Evolutionary conservation across 2,329 filamentous ascomycete genomes (phyloP).

Genomic region (Hypoxylon sp.): DNA sequence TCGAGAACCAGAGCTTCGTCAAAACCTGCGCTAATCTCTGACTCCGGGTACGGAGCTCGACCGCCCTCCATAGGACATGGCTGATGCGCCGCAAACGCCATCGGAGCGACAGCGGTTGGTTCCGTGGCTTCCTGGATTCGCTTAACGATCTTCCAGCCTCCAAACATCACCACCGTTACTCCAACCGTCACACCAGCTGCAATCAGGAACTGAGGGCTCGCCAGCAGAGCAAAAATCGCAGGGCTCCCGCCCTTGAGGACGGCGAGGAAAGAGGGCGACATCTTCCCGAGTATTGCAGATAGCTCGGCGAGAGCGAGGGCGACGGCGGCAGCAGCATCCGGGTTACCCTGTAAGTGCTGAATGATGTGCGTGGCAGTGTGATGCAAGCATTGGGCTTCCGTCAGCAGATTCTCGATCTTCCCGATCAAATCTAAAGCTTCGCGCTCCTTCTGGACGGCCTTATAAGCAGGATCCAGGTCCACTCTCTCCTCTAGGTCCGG

Average conservation of each 20-base stretch:
- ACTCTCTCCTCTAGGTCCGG: conserved; percentile 69
- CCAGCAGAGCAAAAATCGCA: conserved; percentile 86
- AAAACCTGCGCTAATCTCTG: conserved; percentile 54
- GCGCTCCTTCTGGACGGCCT: conserved; percentile 70
- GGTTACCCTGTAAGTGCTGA: conserved; percentile 78
- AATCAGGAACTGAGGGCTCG: conserved; percentile 94
- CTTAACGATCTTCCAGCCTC: conserved; percentile 98
- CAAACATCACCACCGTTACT: conserved; percentile 95
- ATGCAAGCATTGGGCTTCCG: conserved; percentile 91
- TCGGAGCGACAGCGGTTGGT: conserved; percentile 45
- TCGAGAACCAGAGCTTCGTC: conserved; percentile 72
- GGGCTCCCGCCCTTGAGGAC: conserved; percentile 86
- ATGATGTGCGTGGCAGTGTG: conserved; percentile 88
- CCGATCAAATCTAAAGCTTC: conserved; percentile 72
- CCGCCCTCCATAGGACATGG: conserved; percentile 15
- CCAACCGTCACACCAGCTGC: conserved; percentile 90
- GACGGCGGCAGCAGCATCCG: conserved; percentile 93
- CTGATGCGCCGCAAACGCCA: conserved; percentile 52
- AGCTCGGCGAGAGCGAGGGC: conserved; percentile 94
- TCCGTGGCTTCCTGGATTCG: conserved; percentile 70
- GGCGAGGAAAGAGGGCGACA: conserved; percentile 84
- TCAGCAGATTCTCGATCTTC: conserved; percentile 81
- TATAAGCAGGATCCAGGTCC: conserved; percentile 60
- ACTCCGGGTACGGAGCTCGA: conserved; percentile 45
- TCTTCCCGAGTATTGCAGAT: conserved; percentile 83